Conservation (phyloP, 140 eudicot species). For the Erigeron philadelphicus region DNA sequence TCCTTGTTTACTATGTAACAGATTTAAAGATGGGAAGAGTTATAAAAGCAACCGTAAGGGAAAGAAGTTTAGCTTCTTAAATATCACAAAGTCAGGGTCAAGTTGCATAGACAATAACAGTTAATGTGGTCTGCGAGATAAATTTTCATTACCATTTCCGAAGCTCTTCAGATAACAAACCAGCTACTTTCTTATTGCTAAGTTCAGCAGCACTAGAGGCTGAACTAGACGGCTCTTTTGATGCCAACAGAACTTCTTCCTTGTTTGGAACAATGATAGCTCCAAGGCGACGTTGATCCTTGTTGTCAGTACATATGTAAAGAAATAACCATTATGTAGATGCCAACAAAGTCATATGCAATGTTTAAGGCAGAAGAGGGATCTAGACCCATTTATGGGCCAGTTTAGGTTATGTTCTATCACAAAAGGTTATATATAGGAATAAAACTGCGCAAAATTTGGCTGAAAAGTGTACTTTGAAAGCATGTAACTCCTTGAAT, state of each 20-base stretch:
- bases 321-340: too few species aligned
- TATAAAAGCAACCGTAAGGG: neutral
- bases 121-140: neutral
- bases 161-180: constrained; percentile 57
- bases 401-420: constrained; percentile 4
- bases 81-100: too few species aligned
- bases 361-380: neutral
- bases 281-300: constrained; percentile 98
- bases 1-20: neutral
- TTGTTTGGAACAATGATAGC: constrained; percentile 94
- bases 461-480: neutral
- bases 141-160: constrained; percentile 55
- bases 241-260: constrained; percentile 56
- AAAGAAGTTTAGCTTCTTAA: too few species aligned
- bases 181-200: constrained; percentile 42
- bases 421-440: neutral
- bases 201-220: constrained; percentile 48
- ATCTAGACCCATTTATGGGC: neutral
- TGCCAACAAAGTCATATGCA: neutral
- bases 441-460: neutral
- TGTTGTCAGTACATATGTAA: constrained; percentile 15
- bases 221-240: constrained; percentile 38
- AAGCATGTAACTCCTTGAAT: neutral
- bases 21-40: neutral
- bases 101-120: too few species aligned